phyloP scores from a whole-genome alignment of 768 basidiomycete genomes.

The Xerocomus spinulosus region DNA sequence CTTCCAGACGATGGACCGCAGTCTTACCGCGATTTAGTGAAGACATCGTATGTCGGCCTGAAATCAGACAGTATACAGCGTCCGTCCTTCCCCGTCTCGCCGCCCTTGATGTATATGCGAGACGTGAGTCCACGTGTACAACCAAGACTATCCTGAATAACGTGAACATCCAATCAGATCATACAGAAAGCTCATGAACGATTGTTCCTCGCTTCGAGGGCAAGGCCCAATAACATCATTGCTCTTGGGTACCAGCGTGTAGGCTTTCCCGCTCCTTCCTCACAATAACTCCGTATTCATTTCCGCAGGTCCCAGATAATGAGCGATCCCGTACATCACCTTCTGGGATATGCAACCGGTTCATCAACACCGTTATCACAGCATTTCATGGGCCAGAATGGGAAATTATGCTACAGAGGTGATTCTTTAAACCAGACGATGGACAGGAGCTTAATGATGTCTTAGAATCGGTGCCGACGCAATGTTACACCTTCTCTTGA shows the following conservation, averaged over 20 bases:
- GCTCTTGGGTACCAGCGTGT: constrained; percentile 63
- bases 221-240: constrained; percentile 52
- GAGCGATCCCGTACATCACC: constrained; percentile 39
- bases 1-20: constrained; percentile 20
- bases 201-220: constrained; percentile 39
- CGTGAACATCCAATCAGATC: constrained; percentile 36
- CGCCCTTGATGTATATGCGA: constrained; percentile 48
- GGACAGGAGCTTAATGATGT: not conserved
- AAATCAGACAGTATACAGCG: constrained; percentile 19
- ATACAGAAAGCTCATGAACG: constrained; percentile 57
- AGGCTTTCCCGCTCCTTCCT: constrained; percentile 12
- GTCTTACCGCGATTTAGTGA: constrained; percentile 37
- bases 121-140: constrained; percentile 38
- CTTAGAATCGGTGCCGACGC: constrained; percentile 70
- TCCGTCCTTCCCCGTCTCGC: constrained; percentile 27
- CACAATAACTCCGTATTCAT: not conserved
- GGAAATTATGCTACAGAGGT: constrained; percentile 62
- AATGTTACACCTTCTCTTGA: constrained; percentile 73
- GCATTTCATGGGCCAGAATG: constrained; percentile 63
- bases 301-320: constrained; percentile 21
- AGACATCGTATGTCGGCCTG: constrained; percentile 44
- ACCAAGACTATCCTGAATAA: not conserved
- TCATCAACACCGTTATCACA: constrained; percentile 72
- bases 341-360: constrained; percentile 50
- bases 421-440: not conserved